These are phyloP conservation scores for Penicillium sp. DNA, from an alignment of 2,329 filamentous ascomycete genomes.

Conservation along the genomic window DNA sequence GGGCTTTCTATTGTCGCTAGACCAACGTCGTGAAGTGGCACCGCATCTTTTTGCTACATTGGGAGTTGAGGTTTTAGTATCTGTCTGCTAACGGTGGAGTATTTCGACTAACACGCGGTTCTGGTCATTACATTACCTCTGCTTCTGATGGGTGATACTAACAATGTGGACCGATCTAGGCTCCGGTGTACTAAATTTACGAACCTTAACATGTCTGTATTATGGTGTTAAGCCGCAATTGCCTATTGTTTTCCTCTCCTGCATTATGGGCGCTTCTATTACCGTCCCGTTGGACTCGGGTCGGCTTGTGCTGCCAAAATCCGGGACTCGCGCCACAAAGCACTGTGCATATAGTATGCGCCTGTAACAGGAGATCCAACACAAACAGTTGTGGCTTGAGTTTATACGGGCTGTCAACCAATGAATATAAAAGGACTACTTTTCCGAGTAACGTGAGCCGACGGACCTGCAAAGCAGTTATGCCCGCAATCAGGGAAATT, in stretches of 20 bases:
- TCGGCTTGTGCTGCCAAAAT: background rate
- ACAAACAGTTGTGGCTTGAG: slow-evolving; percentile 1
- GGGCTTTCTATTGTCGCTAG: background rate
- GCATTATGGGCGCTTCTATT: background rate
- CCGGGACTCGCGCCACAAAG: background rate
- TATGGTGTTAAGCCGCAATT: too few species aligned
- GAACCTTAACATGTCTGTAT: background rate
- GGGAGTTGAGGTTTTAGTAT: background rate
- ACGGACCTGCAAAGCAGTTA: background rate
- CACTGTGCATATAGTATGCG: background rate
- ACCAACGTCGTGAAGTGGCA: background rate
- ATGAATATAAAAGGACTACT: background rate
- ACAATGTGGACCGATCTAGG: background rate
- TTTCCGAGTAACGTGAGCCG: background rate
- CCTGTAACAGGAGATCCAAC: background rate
- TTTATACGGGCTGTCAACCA: background rate
- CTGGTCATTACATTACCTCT: background rate
- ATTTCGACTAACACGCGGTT: background rate
- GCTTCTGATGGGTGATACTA: background rate
- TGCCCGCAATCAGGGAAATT: background rate
- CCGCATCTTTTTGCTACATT: background rate
- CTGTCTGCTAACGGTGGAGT: background rate
- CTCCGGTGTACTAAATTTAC: background rate
- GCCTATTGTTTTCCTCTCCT: too few species aligned
- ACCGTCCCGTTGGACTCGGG: background rate